These are phyloP conservation scores for Trebouxia sp. DNA, from an alignment of 139 green algal genomes.

Conservation along the genomic window DNA sequence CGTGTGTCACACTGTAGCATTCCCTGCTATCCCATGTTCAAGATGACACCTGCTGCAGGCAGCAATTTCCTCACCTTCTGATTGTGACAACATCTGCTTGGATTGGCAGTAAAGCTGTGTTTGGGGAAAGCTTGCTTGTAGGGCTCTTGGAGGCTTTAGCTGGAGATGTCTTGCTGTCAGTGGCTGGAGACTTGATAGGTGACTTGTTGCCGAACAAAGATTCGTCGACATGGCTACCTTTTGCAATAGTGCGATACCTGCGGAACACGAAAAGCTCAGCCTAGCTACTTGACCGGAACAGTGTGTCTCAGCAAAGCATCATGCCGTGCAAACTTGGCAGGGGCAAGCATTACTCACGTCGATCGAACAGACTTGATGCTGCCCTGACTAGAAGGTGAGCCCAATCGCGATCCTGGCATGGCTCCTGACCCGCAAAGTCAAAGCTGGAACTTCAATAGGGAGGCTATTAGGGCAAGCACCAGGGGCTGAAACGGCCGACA, in stretches of 20 bases:
- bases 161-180: neutral
- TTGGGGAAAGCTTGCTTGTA: neutral
- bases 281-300: neutral
- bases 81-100: slow-evolving; percentile 19
- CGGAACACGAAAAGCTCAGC: neutral
- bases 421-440: too few relatives aligned
- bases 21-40: too few relatives aligned
- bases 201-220: slow-evolving; percentile 52
- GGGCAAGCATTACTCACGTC: neutral
- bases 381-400: slow-evolving; percentile 12
- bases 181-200: neutral
- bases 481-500: too few relatives aligned
- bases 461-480: too few relatives aligned
- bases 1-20: too few relatives aligned
- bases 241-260: slow-evolving; percentile 48
- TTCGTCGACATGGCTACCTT: slow-evolving; percentile 56
- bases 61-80: neutral
- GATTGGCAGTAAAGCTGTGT: slow-evolving; percentile 17
- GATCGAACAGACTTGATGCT: slow-evolving; percentile 14
- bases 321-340: neutral
- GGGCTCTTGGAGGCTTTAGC: neutral
- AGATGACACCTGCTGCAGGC: neutral
- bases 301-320: neutral
- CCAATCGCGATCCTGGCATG: slow-evolving; percentile 21
- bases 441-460: too few relatives aligned